Evolutionary conservation across 441 rosid genomes (phyloP).

Genomic region (Pelargonium myrrhifolium): DNA sequence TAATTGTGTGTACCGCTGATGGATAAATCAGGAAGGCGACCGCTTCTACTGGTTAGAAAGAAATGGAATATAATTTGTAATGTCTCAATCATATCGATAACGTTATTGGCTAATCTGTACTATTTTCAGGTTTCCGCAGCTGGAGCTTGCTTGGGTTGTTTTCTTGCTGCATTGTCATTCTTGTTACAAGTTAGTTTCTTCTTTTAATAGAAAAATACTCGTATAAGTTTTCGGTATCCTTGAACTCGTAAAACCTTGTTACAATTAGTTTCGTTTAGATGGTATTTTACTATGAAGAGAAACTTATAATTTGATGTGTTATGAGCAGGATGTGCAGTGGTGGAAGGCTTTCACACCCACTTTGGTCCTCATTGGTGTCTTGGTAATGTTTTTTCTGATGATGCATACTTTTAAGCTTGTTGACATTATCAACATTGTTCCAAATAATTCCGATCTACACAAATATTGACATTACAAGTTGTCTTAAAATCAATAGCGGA

Average conservation of each 20-base stretch:
- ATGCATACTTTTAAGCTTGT: no score
- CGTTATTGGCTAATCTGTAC: no score
- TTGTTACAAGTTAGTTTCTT: not conserved
- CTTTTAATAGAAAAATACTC: not conserved
- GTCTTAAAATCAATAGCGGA: no score
- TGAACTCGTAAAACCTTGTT: no score
- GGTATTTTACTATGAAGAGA: not conserved
- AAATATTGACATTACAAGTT: no score
- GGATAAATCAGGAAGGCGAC: constrained; percentile 31
- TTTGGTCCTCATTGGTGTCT: not conserved
- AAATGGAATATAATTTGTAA: not conserved
- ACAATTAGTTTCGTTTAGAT: not conserved
- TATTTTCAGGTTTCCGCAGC: not conserved
- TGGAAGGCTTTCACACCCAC: not conserved
- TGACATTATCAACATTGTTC: no score
- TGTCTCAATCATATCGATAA: no score
- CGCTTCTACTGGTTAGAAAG: constrained; percentile 24
- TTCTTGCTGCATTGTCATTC: not conserved
- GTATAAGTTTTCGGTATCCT: no score
- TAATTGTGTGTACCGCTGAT: constrained; percentile 22
- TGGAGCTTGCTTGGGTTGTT: not conserved
- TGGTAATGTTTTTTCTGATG: not conserved
- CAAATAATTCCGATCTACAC: no score
- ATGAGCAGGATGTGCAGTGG: not conserved
- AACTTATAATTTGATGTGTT: not conserved